A percentile compares a stretch with the other conserved stretches of the same genome.
Evolutionary conservation across 1,139 yeast species (phyloP).

Genomic region (Ogataea hybrid): DNA sequence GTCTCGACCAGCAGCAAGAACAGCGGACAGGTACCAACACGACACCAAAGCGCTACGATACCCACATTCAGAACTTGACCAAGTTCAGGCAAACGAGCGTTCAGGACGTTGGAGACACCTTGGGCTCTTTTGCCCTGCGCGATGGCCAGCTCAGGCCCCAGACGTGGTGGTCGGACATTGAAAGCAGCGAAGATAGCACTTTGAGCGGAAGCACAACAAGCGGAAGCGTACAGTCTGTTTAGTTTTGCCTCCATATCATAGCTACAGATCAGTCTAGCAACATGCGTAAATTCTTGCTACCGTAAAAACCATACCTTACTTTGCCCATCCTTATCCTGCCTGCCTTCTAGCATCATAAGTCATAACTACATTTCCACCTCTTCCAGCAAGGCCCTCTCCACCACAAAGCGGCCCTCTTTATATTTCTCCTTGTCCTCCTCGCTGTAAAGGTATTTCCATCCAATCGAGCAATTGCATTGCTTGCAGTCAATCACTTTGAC

Average conservation of each 20-base stretch:
- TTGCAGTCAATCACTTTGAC: slow-evolving; percentile 65
- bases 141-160: slow-evolving; percentile 14
- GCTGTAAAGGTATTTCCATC: slow-evolving; percentile 77
- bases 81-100: slow-evolving; percentile 10
- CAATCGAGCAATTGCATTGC: slow-evolving; percentile 61
- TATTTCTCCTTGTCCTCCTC: slow-evolving; percentile 55
- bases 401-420: slow-evolving; percentile 77
- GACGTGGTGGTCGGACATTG: slow-evolving; percentile 3
- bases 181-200: background rate
- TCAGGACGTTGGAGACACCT: slow-evolving; percentile 17
- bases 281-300: slow-evolving; percentile 1
- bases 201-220: background rate
- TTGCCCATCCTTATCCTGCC: background rate
- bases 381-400: slow-evolving; percentile 45
- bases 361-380: slow-evolving; percentile 18
- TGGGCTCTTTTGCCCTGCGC: slow-evolving; percentile 18
- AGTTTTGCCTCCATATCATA: background rate
- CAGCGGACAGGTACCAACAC: background rate
- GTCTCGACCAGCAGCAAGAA: background rate
- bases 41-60: slow-evolving; percentile 17
- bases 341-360: background rate
- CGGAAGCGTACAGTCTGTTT: background rate
- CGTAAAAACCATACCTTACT: slow-evolving; percentile 2
- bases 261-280: background rate
- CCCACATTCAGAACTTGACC: slow-evolving; percentile 11